These are phyloP conservation scores for Emergomyces pasteurianus DNA, from an alignment of 2,329 filamentous ascomycete species.

Conservation along the genomic window DNA sequence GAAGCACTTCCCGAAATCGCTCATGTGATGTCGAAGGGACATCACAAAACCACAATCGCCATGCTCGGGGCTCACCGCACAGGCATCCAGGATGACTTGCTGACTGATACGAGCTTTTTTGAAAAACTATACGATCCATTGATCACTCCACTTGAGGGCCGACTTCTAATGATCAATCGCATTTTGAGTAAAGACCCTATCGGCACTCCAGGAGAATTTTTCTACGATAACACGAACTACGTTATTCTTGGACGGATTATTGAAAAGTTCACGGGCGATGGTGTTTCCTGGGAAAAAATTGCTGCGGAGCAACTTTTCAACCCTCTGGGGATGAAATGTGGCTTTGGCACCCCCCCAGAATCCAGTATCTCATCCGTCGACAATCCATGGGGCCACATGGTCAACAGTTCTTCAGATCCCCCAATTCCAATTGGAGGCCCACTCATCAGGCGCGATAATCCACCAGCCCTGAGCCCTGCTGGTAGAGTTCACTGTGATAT, in stretches of 20 bases:
- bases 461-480: constrained; percentile 3
- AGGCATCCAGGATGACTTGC: constrained; percentile 1
- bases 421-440: constrained; percentile 5
- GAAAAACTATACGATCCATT: constrained; percentile 2
- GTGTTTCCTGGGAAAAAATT: constrained; percentile 5
- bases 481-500: constrained; percentile 5
- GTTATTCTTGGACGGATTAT: constrained; percentile 5
- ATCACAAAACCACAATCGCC: constrained; percentile 4
- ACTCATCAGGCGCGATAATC: constrained; percentile 4
- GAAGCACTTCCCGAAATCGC: constrained; percentile 2
- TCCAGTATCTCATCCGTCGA: constrained; percentile 5
- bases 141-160: constrained; percentile 1
- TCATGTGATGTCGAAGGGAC: neutral
- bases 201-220: neutral
- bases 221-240: constrained; percentile 8
- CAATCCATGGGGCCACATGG: constrained; percentile 6
- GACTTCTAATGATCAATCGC: constrained; percentile 1
- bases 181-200: constrained; percentile 1
- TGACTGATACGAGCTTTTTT: neutral
- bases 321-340: constrained; percentile 5
- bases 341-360: constrained; percentile 5
- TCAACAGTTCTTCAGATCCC: neutral
- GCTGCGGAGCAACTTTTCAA: neutral
- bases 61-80: constrained; percentile 6
- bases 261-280: constrained; percentile 3